These are phyloP conservation scores for Fraxinus pennsylvanica DNA, from an alignment of 257 asterid species.

Conservation along the genomic window DNA sequence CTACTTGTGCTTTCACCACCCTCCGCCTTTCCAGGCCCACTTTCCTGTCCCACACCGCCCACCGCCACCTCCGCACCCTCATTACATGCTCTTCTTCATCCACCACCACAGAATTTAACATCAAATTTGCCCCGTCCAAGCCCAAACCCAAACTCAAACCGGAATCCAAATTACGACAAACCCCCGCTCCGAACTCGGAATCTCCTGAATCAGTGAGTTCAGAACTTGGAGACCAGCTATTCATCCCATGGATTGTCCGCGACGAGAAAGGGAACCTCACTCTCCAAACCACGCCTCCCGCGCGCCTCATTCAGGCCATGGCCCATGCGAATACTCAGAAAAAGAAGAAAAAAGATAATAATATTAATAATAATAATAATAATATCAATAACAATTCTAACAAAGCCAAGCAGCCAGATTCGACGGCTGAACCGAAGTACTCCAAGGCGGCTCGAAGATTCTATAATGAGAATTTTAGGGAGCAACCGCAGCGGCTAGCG, in stretches of 20 bases:
- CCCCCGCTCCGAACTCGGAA: slow-evolving; percentile 30
- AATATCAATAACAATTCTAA: not conserved
- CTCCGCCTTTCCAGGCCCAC: slow-evolving; percentile 44
- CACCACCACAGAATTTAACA: slow-evolving; percentile 56
- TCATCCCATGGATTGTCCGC: slow-evolving; percentile 69
- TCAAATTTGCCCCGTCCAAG: slow-evolving; percentile 68
- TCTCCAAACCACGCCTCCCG: slow-evolving; percentile 54
- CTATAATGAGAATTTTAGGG: slow-evolving; percentile 81
- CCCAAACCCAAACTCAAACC: slow-evolving; percentile 49
- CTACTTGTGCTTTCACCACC: slow-evolving; percentile 57
- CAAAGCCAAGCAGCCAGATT: slow-evolving; percentile 32
- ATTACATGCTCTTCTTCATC: slow-evolving; percentile 49
- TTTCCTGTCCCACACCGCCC: slow-evolving; percentile 37
- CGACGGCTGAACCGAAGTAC: slow-evolving; percentile 59
- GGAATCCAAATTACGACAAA: slow-evolving; percentile 25
- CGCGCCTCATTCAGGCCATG: slow-evolving; percentile 50
- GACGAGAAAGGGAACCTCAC: slow-evolving; percentile 67
- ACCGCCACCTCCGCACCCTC: slow-evolving; percentile 52
- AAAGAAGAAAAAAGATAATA: slow-evolving; percentile 57
- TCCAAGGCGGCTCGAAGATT: slow-evolving; percentile 97
- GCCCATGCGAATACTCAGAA: slow-evolving; percentile 55
- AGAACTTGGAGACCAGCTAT: slow-evolving; percentile 47
- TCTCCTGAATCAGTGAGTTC: slow-evolving; percentile 22
- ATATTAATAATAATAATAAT: not conserved
- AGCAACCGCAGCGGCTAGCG: slow-evolving; percentile 82